These are phyloP conservation scores for Pseudophaeomoniella oleicola DNA, from an alignment of 2,329 filamentous ascomycete species.

Conservation along the genomic window DNA sequence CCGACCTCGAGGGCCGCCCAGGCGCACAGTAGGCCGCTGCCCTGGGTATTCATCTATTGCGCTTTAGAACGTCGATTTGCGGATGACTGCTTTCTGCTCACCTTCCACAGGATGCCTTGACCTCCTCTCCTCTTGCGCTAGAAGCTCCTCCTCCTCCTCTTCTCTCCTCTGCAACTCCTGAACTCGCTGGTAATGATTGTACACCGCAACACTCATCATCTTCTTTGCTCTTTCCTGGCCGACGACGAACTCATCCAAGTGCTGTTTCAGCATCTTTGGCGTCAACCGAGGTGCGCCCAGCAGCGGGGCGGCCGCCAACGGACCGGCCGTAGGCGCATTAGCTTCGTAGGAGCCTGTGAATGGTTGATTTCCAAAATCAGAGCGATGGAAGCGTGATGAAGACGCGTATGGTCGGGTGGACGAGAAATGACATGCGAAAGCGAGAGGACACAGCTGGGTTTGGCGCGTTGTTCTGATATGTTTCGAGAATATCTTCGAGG, in stretches of 20 bases:
- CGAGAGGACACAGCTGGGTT: slow-evolving; percentile 4
- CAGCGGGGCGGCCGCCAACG: slow-evolving; percentile 43
- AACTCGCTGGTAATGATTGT: slow-evolving; percentile 89
- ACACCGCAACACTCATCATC: slow-evolving; percentile 80
- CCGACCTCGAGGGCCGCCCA: slow-evolving; percentile 11
- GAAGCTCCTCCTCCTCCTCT: slow-evolving; percentile 61
- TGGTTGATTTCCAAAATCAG: slow-evolving; percentile 48
- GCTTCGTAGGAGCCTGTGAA: slow-evolving; percentile 51
- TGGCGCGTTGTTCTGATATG: slow-evolving; percentile 1
- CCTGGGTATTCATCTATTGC: slow-evolving; percentile 46
- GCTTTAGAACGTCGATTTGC: slow-evolving; percentile 3
- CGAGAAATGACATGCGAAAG: slow-evolving; percentile 10
- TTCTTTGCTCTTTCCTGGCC: slow-evolving; percentile 89
- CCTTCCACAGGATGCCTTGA: slow-evolving; percentile 72
- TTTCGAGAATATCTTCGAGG: neutral
- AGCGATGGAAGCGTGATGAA: slow-evolving; percentile 39
- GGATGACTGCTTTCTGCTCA: slow-evolving; percentile 17
- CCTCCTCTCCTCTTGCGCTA: slow-evolving; percentile 55
- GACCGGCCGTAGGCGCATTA: slow-evolving; percentile 45
- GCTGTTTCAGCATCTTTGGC: slow-evolving; percentile 60
- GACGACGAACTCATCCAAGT: slow-evolving; percentile 90
- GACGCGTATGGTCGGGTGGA: slow-evolving; percentile 21
- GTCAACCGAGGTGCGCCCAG: slow-evolving; percentile 45
- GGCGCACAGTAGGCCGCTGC: slow-evolving; percentile 38
- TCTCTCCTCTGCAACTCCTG: slow-evolving; percentile 61